phyloP scores from a whole-genome alignment of 257 asterid genomes.

The Fraxinus excelsior region DNA sequence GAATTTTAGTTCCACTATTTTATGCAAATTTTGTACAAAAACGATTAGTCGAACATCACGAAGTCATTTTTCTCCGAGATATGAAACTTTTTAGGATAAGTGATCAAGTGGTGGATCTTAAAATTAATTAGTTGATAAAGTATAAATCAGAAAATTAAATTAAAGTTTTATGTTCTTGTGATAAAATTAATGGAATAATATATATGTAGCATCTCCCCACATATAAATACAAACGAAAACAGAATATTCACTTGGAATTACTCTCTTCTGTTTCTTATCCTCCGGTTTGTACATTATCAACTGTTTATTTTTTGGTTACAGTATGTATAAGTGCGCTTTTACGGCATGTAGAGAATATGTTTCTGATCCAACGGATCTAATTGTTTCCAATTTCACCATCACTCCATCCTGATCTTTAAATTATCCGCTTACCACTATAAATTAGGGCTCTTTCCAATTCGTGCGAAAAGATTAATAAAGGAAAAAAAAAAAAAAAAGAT shows the following conservation, averaged over 20 bases:
- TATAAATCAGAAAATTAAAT: too few relatives aligned
- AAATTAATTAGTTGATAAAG: too few relatives aligned
- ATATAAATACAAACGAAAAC: background rate
- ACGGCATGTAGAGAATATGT: slow-evolving; percentile 19
- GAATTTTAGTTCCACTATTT: too few relatives aligned
- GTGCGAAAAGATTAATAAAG: background rate
- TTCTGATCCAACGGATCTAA: slow-evolving; percentile 17
- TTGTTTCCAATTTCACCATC: background rate
- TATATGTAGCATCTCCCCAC: too few relatives aligned
- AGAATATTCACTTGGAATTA: background rate
- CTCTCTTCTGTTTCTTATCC: background rate
- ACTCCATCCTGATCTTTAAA: slow-evolving; percentile 11
- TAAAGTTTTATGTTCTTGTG: too few relatives aligned
- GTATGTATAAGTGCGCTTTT: background rate
- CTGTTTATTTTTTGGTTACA: background rate
- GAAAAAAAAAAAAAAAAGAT: background rate
- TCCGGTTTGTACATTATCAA: background rate
- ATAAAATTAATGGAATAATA: too few relatives aligned
- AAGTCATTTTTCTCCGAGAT: too few relatives aligned
- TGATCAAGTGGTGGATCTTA: too few relatives aligned
- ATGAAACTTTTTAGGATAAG: too few relatives aligned
- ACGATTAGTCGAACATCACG: too few relatives aligned
- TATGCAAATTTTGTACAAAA: too few relatives aligned
- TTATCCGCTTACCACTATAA: background rate
- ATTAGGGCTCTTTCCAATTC: slow-evolving; percentile 7